Conservation (phyloP, 352 stramenopile species). For the Phytophthora fragariae region DNA sequence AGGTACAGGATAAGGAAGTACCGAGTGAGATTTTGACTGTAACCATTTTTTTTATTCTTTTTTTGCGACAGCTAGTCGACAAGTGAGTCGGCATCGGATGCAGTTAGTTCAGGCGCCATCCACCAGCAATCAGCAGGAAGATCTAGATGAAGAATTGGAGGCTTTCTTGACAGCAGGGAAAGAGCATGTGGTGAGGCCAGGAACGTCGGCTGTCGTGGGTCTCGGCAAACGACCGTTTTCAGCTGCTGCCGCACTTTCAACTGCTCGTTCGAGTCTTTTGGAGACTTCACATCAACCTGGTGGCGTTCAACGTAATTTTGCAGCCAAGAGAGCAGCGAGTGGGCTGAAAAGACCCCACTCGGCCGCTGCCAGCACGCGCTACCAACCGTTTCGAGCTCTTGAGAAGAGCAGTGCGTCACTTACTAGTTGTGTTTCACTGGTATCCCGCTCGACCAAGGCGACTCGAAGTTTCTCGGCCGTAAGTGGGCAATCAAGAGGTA, state of each 20-base stretch:
- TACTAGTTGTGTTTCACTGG: conserved; percentile 27
- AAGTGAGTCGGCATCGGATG: conserved; percentile 52
- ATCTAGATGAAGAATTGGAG: neutral
- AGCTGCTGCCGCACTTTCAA: conserved; percentile 18
- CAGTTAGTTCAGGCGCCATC: conserved; percentile 38
- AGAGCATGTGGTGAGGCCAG: conserved; percentile 23
- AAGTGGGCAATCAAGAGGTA: conserved; percentile 33
- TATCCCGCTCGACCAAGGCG: conserved; percentile 13
- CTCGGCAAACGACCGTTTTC: conserved; percentile 34
- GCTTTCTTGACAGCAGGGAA: conserved; percentile 7
- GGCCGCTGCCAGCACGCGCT: conserved; percentile 27
- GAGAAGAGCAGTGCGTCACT: conserved; percentile 26
- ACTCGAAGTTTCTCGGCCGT: conserved; percentile 15
- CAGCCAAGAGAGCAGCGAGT: conserved; percentile 1
- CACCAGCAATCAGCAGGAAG: conserved; percentile 32
- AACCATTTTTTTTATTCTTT: neutral
- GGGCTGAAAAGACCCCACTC: conserved; percentile 38
- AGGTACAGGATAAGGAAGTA: neutral
- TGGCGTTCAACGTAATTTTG: neutral
- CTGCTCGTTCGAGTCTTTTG: neutral
- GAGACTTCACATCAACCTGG: conserved; percentile 8
- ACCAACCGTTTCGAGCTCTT: conserved; percentile 14
- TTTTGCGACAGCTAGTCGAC: conserved; percentile 27
- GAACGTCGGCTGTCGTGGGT: neutral
- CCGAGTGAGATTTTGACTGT: neutral